phyloP scores from a whole-genome alignment of 148 eudicot species.

The Linanthus parryae region DNA sequence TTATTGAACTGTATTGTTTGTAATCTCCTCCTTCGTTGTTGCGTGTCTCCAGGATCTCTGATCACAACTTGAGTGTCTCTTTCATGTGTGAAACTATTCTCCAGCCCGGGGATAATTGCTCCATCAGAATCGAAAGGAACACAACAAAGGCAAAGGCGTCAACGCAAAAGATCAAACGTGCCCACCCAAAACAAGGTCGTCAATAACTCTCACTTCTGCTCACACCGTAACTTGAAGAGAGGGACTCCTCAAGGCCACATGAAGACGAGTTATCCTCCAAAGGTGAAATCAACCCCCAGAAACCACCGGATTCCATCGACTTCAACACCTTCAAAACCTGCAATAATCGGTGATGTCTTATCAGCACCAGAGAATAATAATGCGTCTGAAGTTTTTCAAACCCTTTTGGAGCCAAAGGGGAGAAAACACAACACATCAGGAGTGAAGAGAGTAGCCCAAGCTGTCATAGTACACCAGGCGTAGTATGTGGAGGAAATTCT shows the following conservation, averaged over 20 bases:
- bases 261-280: constrained; percentile 48
- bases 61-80: too few relatives aligned
- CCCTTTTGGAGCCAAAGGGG: constrained; percentile 7
- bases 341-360: constrained; percentile 4
- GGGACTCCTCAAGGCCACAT: constrained; percentile 73
- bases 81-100: constrained; percentile 80
- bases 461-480: background rate
- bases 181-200: constrained; percentile 48
- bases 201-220: constrained; percentile 72
- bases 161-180: constrained; percentile 24
- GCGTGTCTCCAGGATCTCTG: too few relatives aligned
- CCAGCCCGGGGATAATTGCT: constrained; percentile 78
- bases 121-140: constrained; percentile 65
- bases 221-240: constrained; percentile 52
- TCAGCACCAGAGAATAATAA: background rate
- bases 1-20: too few relatives aligned
- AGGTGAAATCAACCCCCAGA: constrained; percentile 27
- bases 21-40: too few relatives aligned
- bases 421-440: constrained; percentile 3
- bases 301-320: background rate
- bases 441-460: background rate
- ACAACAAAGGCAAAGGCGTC: constrained; percentile 25
- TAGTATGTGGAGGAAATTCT: constrained; percentile 2
- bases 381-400: background rate
- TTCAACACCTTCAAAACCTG: too few relatives aligned